phyloP scores from a whole-genome alignment of 495 filamentous ascomycete genomes.

The Lasiosphaeria miniovina region DNA sequence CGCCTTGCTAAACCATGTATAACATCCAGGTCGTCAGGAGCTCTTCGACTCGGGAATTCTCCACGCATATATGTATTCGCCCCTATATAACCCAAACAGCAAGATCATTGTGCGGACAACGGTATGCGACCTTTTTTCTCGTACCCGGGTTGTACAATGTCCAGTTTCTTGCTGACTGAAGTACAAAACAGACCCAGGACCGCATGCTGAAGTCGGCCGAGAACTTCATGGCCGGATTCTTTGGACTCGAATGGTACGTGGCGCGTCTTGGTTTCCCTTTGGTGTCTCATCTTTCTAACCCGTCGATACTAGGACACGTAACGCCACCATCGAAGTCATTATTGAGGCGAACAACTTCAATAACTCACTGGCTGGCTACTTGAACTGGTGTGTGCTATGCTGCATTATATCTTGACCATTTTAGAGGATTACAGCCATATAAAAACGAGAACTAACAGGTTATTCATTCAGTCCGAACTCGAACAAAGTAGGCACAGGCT shows the following conservation, averaged over 20 bases:
- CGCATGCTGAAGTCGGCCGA: constrained; percentile 73
- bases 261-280: constrained; percentile 9
- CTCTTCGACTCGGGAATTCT: constrained; percentile 67
- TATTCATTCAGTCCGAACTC: constrained; percentile 44
- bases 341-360: constrained; percentile 62
- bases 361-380: constrained; percentile 60
- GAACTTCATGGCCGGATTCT: constrained; percentile 72
- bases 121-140: constrained; percentile 51
- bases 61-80: constrained; percentile 60
- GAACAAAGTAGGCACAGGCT: constrained; percentile 50
- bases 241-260: constrained; percentile 53
- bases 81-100: constrained; percentile 56
- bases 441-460: no score
- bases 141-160: not conserved
- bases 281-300: constrained; percentile 38
- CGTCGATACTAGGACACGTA: constrained; percentile 34
- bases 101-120: constrained; percentile 63
- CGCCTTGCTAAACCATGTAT: not conserved
- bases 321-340: constrained; percentile 61
- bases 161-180: constrained; percentile 33
- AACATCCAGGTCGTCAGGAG: constrained; percentile 55
- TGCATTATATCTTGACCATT: no score
- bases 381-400: constrained; percentile 26
- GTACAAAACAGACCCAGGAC: constrained; percentile 47
- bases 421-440: no score